phyloP scores from a whole-genome alignment of 441 rosid genomes.

The Geranium incanum region DNA sequence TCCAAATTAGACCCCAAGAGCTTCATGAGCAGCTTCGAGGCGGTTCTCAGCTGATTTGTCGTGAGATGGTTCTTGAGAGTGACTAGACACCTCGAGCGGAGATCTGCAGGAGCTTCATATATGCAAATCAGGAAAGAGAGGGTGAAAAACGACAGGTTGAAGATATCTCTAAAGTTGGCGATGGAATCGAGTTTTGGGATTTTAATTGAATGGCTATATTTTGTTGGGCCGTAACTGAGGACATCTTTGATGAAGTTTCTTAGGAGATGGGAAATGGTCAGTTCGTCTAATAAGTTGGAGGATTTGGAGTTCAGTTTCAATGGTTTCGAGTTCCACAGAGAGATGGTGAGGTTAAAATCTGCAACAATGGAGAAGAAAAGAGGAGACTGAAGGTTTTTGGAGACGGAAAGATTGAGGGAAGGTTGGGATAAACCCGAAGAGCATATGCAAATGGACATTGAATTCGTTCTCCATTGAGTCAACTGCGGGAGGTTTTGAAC shows the following conservation, averaged over 20 bases:
- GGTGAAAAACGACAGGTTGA: slow-evolving; percentile 58
- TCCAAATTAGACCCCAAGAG: slow-evolving; percentile 67
- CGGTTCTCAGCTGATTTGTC: slow-evolving; percentile 34
- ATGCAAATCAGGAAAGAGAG: slow-evolving; percentile 55
- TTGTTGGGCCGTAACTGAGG: slow-evolving; percentile 42
- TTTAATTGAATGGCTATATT: slow-evolving; percentile 26
- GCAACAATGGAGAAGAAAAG: slow-evolving; percentile 49
- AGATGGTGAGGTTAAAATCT: slow-evolving; percentile 34
- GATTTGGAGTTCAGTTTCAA: slow-evolving; percentile 34
- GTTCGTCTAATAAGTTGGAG: slow-evolving; percentile 30
- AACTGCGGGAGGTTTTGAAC: slow-evolving; percentile 55
- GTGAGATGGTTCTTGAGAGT: slow-evolving; percentile 47
- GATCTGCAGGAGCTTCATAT: slow-evolving; percentile 67
- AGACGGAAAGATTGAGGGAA: slow-evolving; percentile 42
- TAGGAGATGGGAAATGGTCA: slow-evolving; percentile 33
- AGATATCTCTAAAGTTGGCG: slow-evolving; percentile 40
- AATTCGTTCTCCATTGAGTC: slow-evolving; percentile 46
- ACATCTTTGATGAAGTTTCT: slow-evolving; percentile 49
- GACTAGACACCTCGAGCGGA: slow-evolving; percentile 46
- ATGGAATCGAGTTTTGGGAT: slow-evolving; percentile 31
- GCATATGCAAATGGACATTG: slow-evolving; percentile 50
- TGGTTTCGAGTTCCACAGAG: slow-evolving; percentile 68
- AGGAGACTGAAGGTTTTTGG: slow-evolving; percentile 33
- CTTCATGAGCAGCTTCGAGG: slow-evolving; percentile 55
- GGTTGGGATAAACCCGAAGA: slow-evolving; percentile 48